phyloP scores from a whole-genome alignment of 73 alveolate species.

The Stentor coeruleus region DNA sequence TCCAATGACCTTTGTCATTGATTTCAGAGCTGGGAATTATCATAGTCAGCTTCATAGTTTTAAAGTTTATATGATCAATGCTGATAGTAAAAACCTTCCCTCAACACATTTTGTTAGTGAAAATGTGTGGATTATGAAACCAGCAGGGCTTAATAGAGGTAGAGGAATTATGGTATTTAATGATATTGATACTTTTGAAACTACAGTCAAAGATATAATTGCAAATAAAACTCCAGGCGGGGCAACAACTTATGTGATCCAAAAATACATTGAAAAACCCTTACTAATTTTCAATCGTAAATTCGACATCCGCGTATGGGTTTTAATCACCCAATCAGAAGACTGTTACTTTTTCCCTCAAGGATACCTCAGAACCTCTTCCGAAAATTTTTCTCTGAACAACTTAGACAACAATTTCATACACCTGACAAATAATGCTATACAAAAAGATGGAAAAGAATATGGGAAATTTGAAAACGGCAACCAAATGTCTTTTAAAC shows the following conservation, averaged over 20 bases:
- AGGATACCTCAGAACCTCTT: conserved; percentile 93
- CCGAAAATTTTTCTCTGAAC: conserved; percentile 82
- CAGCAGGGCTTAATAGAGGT: conserved; percentile 96
- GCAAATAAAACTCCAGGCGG: neutral
- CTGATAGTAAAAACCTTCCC: conserved; percentile 29
- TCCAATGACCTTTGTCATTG: conserved; percentile 46
- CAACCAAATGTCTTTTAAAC: conserved; percentile 68
- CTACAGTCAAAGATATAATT: conserved; percentile 34
- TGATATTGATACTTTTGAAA: conserved; percentile 70
- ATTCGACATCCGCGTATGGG: conserved; percentile 96
- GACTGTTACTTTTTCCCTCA: conserved; percentile 86
- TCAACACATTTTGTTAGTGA: conserved; percentile 75
- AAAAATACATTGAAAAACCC: conserved; percentile 99
- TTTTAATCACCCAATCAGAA: conserved; percentile 72
- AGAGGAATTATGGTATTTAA: conserved; percentile 91
- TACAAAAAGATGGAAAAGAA: conserved; percentile 78
- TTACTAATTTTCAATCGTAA: conserved; percentile 78
- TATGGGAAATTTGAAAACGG: conserved; percentile 89
- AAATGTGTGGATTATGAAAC: conserved; percentile 97
- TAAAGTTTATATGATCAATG: conserved; percentile 36
- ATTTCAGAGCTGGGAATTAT: conserved; percentile 27
- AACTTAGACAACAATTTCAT: conserved; percentile 82
- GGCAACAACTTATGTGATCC: conserved; percentile 54
- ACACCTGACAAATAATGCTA: conserved; percentile 94
- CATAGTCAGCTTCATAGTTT: conserved; percentile 31